Conservation (phyloP, 2,329 filamentous ascomycete genomes). For the Pseudogymnoascus sp. region DNA sequence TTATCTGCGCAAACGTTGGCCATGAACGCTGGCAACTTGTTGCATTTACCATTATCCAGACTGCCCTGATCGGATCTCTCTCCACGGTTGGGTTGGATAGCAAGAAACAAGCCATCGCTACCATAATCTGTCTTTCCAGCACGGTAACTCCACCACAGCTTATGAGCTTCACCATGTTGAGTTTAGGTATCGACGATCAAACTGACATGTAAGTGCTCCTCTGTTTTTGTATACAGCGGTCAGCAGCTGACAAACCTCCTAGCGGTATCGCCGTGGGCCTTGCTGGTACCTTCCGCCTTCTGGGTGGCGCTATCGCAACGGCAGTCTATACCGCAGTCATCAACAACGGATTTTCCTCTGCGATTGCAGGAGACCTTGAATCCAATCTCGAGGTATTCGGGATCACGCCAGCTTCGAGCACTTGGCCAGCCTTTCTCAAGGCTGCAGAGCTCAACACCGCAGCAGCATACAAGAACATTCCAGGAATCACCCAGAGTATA, state of each 20-base stretch:
- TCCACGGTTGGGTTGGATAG: constrained; percentile 29
- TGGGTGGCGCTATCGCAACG: constrained; percentile 21
- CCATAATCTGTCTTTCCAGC: constrained; percentile 28
- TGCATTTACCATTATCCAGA: too few relatives aligned
- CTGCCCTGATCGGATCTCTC: constrained; percentile 20
- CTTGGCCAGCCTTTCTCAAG: constrained; percentile 20
- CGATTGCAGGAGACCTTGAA: constrained; percentile 14
- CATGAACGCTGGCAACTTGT: too few relatives aligned
- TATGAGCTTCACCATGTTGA: constrained; percentile 32
- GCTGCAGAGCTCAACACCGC: constrained; percentile 19
- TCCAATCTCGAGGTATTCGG: constrained; percentile 11
- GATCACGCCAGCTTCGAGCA: constrained; percentile 18
- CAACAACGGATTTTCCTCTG: constrained; percentile 25
- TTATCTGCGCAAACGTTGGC: too few relatives aligned
- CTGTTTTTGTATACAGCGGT: constrained; percentile 23
- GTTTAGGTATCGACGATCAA: constrained; percentile 32
- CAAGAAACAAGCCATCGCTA: constrained; percentile 31
- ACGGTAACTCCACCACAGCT: constrained; percentile 30
- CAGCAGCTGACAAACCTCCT: too few relatives aligned
- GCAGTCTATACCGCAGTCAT: constrained; percentile 35
- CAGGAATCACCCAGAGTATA: constrained; percentile 25
- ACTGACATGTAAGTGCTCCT: constrained; percentile 26
- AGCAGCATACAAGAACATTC: constrained; percentile 30
- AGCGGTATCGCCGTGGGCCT: too few relatives aligned
- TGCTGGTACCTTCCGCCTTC: too few relatives aligned